Conservation (phyloP, 73 alveolate genomes). For the Stentor roeselii region DNA sequence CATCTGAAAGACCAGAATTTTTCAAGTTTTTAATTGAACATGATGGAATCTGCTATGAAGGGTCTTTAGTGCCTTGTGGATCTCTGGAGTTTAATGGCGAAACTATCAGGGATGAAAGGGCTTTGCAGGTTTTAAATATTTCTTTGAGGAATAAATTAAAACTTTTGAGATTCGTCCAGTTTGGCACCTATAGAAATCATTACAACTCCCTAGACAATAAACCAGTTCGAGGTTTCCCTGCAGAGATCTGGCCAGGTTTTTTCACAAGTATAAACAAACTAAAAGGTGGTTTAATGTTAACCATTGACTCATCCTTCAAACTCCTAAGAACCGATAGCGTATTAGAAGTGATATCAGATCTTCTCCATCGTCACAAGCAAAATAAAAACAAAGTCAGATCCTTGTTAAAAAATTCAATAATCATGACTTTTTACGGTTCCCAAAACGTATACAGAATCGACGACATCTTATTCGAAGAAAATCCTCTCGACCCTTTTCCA, state of each 20-base stretch:
- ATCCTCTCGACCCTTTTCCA: background rate
- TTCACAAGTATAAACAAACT: slow-evolving; percentile 30
- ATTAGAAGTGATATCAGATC: slow-evolving; percentile 36
- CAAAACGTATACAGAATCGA: background rate
- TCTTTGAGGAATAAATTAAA: background rate
- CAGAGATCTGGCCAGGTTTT: slow-evolving; percentile 32
- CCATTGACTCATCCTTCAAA: slow-evolving; percentile 49
- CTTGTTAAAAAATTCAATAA: background rate
- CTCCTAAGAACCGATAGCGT: slow-evolving; percentile 58
- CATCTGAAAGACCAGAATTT: background rate
- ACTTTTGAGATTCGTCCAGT: background rate
- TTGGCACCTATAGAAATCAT: background rate
- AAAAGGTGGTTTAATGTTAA: slow-evolving; percentile 46
- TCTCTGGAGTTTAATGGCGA: background rate
- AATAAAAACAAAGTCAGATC: background rate
- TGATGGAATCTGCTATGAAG: background rate
- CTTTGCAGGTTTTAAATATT: background rate
- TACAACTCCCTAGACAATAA: background rate
- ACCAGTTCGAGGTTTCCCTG: slow-evolving; percentile 5
- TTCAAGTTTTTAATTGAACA: background rate
- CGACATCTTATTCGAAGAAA: background rate
- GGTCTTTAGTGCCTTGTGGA: background rate
- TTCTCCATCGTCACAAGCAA: background rate
- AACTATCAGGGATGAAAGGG: background rate
- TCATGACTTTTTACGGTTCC: background rate